phyloP scores from a whole-genome alignment of 495 filamentous ascomycete genomes.

The Extremus antarcticus region DNA sequence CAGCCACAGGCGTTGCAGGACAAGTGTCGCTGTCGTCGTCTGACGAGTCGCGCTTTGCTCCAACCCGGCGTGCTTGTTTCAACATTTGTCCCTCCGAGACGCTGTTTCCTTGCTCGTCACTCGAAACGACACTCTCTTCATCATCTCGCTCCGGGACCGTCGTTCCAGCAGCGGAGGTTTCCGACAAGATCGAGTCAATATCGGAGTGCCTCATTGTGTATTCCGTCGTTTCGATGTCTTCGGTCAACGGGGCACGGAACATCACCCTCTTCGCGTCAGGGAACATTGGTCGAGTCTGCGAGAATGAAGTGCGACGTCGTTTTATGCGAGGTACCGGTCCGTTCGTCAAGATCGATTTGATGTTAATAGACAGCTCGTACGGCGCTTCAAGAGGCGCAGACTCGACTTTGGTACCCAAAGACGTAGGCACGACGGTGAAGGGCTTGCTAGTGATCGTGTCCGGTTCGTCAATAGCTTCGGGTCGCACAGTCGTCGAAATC shows the following conservation, averaged over 20 bases:
- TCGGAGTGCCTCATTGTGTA: conserved; percentile 46
- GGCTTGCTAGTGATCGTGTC: too few species aligned
- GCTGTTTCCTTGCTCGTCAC: too few species aligned
- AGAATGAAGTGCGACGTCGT: conserved; percentile 30
- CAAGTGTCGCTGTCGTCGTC: conserved; percentile 37
- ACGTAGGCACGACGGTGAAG: neutral
- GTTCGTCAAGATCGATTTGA: conserved; percentile 30
- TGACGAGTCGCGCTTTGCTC: conserved; percentile 31
- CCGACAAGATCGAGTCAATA: conserved; percentile 21
- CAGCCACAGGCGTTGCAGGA: conserved; percentile 41
- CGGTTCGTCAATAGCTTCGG: conserved; percentile 9
- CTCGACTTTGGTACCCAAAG: conserved; percentile 13
- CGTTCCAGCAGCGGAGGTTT: too few species aligned
- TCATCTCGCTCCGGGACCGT: neutral
- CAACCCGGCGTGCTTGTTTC: conserved; percentile 13
- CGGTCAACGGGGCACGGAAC: conserved; percentile 43
- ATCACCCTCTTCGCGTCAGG: conserved; percentile 47
- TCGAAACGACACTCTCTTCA: too few species aligned
- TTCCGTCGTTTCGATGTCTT: conserved; percentile 42
- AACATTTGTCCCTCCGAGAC: neutral
- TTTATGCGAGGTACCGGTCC: conserved; percentile 28
- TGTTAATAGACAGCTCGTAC: conserved; percentile 28
- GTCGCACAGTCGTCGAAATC: conserved; percentile 1
- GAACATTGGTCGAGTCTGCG: conserved; percentile 41
- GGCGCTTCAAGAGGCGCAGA: conserved; percentile 18